phyloP scores from a whole-genome alignment of 148 eudicot species.

The Mesembryanthemum crystallinum region DNA sequence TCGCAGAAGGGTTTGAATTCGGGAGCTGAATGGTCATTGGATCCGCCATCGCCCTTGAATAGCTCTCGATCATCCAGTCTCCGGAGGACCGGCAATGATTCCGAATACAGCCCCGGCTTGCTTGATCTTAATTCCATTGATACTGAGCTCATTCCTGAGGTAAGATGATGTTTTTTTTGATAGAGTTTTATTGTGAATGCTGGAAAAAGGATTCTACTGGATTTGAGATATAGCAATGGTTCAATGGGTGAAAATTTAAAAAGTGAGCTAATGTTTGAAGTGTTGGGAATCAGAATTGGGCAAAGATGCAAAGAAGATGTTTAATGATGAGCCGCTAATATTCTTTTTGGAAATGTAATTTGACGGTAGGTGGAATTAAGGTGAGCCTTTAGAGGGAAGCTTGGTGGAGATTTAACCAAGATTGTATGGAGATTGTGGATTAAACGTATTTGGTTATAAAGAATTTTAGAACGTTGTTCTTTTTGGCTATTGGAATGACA shows the following conservation, averaged over 20 bases:
- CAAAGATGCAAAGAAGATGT: background rate
- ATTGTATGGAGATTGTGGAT: background rate
- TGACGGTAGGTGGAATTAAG: background rate
- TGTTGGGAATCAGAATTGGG: background rate
- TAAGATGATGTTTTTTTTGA: conserved; percentile 9
- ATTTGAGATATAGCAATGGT: background rate
- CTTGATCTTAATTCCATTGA: conserved; percentile 66
- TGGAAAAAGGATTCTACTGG: background rate
- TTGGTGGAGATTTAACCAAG: background rate
- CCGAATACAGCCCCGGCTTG: conserved; percentile 61
- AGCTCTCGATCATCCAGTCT: conserved; percentile 38
- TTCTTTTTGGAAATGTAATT: background rate
- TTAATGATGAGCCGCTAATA: background rate
- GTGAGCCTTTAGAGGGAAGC: background rate
- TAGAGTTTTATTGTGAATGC: background rate
- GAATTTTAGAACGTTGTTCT: background rate
- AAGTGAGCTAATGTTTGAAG: background rate
- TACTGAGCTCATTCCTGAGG: conserved; percentile 70
- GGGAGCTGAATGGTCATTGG: conserved; percentile 35
- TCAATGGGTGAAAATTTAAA: background rate
- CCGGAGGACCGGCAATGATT: conserved; percentile 32
- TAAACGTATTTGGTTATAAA: background rate
- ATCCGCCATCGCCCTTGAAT: conserved; percentile 37
- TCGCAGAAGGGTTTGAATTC: conserved; percentile 36
- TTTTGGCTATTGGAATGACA: background rate